Conservation (phyloP, 495 filamentous ascomycete genomes). For the Choiromyces venosus region DNA sequence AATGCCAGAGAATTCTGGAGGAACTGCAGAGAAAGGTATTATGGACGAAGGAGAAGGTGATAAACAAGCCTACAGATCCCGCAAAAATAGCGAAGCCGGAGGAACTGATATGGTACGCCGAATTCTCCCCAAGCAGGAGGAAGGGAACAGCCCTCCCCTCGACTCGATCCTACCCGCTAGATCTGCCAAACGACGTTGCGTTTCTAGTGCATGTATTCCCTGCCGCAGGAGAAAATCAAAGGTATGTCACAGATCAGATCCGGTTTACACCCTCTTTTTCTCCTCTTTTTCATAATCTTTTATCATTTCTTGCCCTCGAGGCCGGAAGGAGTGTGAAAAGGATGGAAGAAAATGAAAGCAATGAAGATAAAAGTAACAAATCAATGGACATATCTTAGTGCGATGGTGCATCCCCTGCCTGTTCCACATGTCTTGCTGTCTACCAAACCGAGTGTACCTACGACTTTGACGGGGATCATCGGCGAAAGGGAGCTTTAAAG, state of each 20-base stretch:
- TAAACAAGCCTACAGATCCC: constrained; percentile 17
- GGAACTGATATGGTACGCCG: constrained; percentile 35
- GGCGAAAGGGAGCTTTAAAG: constrained; percentile 46
- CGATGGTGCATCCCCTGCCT: constrained; percentile 48
- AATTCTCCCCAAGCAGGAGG: constrained; percentile 38
- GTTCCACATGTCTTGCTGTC: constrained; percentile 51
- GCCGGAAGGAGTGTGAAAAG: neutral
- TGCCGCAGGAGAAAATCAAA: constrained; percentile 52
- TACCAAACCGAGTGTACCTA: constrained; percentile 50
- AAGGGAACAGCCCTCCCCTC: constrained; percentile 30
- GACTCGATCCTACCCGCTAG: constrained; percentile 25
- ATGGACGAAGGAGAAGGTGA: constrained; percentile 26
- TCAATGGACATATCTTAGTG: constrained; percentile 42
- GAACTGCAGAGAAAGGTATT: constrained; percentile 8
- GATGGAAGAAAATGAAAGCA: neutral
- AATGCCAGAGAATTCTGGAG: neutral
- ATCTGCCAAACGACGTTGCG: constrained; percentile 43
- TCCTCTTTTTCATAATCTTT: constrained; percentile 4
- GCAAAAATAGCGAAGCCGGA: constrained; percentile 21
- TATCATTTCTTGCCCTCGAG: constrained; percentile 12
- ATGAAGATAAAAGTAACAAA: neutral
- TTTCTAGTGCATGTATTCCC: constrained; percentile 50
- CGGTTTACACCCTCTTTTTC: neutral
- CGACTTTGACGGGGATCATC: constrained; percentile 48
- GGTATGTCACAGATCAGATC: constrained; percentile 37